Evolutionary conservation across 257 asterid species (phyloP).

Genomic region (Fraxinus quadrangulata): DNA sequence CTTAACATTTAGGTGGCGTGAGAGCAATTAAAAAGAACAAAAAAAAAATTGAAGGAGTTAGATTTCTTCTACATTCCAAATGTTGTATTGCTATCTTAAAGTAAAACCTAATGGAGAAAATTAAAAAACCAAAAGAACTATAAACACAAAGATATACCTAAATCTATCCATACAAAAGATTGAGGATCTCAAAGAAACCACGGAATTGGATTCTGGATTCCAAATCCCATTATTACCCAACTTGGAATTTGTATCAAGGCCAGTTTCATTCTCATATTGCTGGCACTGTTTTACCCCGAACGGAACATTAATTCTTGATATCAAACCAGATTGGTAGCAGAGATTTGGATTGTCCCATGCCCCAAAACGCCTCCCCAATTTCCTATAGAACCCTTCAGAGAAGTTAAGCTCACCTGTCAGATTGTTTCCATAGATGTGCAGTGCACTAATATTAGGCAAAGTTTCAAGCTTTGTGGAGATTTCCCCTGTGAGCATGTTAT

Average conservation of each 20-base stretch:
- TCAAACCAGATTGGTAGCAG: constrained; percentile 49
- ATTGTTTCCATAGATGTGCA: constrained; percentile 80
- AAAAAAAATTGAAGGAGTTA: not conserved
- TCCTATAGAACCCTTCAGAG: constrained; percentile 57
- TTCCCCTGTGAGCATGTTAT: constrained; percentile 66
- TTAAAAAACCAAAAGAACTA: not conserved
- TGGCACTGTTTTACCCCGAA: constrained; percentile 70
- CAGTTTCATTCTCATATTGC: constrained; percentile 21
- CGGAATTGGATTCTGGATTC: not conserved
- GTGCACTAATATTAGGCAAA: constrained; percentile 61
- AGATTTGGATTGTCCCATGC: constrained; percentile 85
- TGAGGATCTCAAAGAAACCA: not conserved
- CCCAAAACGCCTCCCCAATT: constrained; percentile 82
- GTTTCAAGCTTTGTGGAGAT: constrained; percentile 54
- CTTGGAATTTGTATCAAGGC: not conserved
- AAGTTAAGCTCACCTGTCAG: constrained; percentile 79
- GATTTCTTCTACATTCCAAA: constrained; percentile 1
- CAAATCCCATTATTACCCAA: constrained; percentile 1
- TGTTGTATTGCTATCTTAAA: constrained; percentile 14
- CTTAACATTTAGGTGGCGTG: not conserved
- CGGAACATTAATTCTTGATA: constrained; percentile 44
- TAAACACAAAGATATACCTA: not conserved
- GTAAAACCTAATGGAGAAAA: not conserved
- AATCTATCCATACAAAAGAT: not conserved
- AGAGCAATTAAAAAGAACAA: not conserved